Evolutionary conservation across 495 filamentous ascomycete genomes (phyloP).

Genomic region (Tuber brumale): DNA sequence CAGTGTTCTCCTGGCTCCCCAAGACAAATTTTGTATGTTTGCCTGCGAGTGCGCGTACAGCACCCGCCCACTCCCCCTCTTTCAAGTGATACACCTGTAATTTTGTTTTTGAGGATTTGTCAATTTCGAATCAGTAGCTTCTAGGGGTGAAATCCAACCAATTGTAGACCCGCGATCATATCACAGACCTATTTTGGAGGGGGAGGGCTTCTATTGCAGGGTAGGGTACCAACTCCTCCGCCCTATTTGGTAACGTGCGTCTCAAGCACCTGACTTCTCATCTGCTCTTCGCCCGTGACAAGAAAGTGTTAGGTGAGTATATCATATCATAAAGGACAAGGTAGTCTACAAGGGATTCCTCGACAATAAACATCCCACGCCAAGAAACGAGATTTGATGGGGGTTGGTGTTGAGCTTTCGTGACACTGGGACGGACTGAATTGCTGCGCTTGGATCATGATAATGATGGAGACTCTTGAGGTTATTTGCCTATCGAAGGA

Average conservation of each 20-base stretch:
- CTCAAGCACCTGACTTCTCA: background rate
- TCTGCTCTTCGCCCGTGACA: background rate
- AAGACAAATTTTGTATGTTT: background rate
- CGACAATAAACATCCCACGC: background rate
- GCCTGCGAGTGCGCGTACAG: background rate
- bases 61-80: background rate
- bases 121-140: background rate
- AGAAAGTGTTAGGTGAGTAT: background rate
- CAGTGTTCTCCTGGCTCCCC: background rate
- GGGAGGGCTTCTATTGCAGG: background rate
- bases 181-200: background rate
- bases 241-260: background rate
- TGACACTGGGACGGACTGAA: background rate
- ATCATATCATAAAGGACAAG: background rate
- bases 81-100: background rate
- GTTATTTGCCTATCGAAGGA: background rate
- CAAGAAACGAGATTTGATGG: background rate
- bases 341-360: background rate
- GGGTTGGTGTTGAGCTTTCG: background rate
- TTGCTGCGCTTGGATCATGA: background rate
- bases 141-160: background rate
- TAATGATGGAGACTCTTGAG: background rate
- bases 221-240: background rate
- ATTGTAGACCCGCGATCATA: background rate
- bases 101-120: background rate